phyloP scores from a whole-genome alignment of 2,329 filamentous ascomycete species.

The Xylariaceae sp. region DNA sequence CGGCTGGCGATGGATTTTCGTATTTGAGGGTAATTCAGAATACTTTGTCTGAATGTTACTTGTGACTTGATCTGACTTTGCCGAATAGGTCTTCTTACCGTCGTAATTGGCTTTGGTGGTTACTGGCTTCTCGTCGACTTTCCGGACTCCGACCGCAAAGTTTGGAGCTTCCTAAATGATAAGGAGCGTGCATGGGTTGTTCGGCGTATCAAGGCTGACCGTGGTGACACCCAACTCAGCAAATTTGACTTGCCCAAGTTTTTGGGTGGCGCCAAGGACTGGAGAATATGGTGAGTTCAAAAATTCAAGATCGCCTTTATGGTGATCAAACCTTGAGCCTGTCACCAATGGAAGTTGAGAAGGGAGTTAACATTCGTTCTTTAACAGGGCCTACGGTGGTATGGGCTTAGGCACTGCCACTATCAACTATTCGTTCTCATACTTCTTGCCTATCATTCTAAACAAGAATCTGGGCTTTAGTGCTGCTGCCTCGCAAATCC shows the following conservation, averaged over 20 bases:
- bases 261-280: conserved; percentile 45
- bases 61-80: too few relatives aligned
- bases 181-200: conserved; percentile 47
- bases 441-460: conserved; percentile 82
- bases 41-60: too few relatives aligned
- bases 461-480: conserved; percentile 66
- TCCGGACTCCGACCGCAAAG: conserved; percentile 50
- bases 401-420: conserved; percentile 72
- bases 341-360: conserved; percentile 4
- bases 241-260: conserved; percentile 48
- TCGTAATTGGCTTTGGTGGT: conserved; percentile 46
- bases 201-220: conserved; percentile 50
- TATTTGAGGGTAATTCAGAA: conserved; percentile 58
- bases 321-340: too few relatives aligned
- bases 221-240: conserved; percentile 55
- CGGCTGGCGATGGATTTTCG: conserved; percentile 74
- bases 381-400: conserved; percentile 62
- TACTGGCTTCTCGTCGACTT: conserved; percentile 57
- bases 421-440: conserved; percentile 76
- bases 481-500: conserved; percentile 68
- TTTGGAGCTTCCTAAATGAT: conserved; percentile 48
- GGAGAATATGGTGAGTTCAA: conserved; percentile 52
- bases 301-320: too few relatives aligned
- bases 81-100: conserved; percentile 52
- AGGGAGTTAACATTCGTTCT: conserved; percentile 53